These are phyloP conservation scores for Helotiales sp. DNA, from an alignment of 2,329 filamentous ascomycete genomes.

Conservation along the genomic window DNA sequence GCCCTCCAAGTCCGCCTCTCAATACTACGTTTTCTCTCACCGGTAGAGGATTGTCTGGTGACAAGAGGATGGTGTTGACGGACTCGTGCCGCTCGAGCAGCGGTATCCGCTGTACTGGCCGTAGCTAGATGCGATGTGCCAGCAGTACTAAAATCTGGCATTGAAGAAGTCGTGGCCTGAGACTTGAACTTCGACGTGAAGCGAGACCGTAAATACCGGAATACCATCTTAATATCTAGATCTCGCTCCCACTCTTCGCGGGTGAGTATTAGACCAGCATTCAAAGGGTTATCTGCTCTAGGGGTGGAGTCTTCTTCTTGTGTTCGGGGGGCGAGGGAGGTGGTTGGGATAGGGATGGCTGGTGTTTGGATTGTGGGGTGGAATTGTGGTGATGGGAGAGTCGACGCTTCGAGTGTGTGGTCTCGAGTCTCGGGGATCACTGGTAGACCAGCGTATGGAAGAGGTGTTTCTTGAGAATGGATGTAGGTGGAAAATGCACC, in stretches of 20 bases:
- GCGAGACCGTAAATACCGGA: slow-evolving; percentile 80
- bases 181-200: slow-evolving; percentile 60
- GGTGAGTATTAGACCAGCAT: slow-evolving; percentile 29
- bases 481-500: slow-evolving; percentile 87
- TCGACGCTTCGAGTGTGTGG: slow-evolving; percentile 19
- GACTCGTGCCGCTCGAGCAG: slow-evolving; percentile 81
- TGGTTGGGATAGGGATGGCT: slow-evolving; percentile 34
- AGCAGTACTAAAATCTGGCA: slow-evolving; percentile 40
- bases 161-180: slow-evolving; percentile 48
- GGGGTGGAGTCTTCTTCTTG: slow-evolving; percentile 35
- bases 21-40: slow-evolving; percentile 30
- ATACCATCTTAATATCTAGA: slow-evolving; percentile 88
- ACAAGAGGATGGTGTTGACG: slow-evolving; percentile 89
- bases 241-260: slow-evolving; percentile 81
- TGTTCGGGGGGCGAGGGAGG: slow-evolving; percentile 19
- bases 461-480: slow-evolving; percentile 64
- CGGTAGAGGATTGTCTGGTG: slow-evolving; percentile 49
- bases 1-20: slow-evolving; percentile 64
- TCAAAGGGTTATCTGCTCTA: slow-evolving; percentile 24
- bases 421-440: slow-evolving; percentile 60
- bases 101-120: slow-evolving; percentile 64
- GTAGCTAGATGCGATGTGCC: slow-evolving; percentile 55
- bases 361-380: slow-evolving; percentile 37
- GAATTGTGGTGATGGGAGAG: slow-evolving; percentile 33
- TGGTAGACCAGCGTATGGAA: slow-evolving; percentile 80